phyloP scores from a whole-genome alignment of 768 basidiomycete species.

The Clavulina sp. region DNA sequence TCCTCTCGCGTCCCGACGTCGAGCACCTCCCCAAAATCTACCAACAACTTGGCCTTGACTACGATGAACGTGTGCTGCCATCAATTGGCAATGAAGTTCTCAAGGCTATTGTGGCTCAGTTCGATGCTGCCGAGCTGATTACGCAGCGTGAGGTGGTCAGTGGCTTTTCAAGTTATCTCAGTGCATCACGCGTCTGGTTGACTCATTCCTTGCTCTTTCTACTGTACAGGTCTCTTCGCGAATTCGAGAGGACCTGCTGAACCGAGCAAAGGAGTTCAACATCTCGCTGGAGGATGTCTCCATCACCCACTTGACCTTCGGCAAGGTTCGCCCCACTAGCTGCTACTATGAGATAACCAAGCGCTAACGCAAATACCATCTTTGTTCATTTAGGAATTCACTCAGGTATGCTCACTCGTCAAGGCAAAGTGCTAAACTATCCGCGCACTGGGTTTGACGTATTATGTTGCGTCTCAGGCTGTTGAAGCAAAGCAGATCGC shows the following conservation, averaged over 20 bases:
- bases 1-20: constrained; percentile 84
- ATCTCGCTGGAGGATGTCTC: constrained; percentile 94
- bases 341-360: not conserved
- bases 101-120: constrained; percentile 96
- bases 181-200: not conserved
- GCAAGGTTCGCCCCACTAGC: constrained; percentile 36
- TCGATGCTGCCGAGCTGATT: constrained; percentile 91
- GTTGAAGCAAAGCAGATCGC: constrained; percentile 99
- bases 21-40: constrained; percentile 83
- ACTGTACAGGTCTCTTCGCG: constrained; percentile 58
- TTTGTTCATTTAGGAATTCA: constrained; percentile 51
- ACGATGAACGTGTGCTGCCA: constrained; percentile 93
- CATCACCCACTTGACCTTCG: constrained; percentile 56
- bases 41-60: constrained; percentile 85
- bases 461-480: constrained; percentile 29
- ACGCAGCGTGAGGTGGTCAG: constrained; percentile 93
- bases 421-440: not conserved
- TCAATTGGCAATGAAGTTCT: constrained; percentile 97
- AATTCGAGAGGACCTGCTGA: constrained; percentile 80
- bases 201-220: not conserved
- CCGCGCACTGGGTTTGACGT: not conserved
- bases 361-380: not conserved
- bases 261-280: constrained; percentile 91
- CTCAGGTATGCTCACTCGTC: constrained; percentile 28
- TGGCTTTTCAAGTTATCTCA: constrained; percentile 10